A percentile compares a stretch with the other conserved stretches of the same genome.
These are phyloP conservation scores for Juncus effusus DNA, from an alignment of 176 grass and related monocot genomes.

Conservation along the genomic window DNA sequence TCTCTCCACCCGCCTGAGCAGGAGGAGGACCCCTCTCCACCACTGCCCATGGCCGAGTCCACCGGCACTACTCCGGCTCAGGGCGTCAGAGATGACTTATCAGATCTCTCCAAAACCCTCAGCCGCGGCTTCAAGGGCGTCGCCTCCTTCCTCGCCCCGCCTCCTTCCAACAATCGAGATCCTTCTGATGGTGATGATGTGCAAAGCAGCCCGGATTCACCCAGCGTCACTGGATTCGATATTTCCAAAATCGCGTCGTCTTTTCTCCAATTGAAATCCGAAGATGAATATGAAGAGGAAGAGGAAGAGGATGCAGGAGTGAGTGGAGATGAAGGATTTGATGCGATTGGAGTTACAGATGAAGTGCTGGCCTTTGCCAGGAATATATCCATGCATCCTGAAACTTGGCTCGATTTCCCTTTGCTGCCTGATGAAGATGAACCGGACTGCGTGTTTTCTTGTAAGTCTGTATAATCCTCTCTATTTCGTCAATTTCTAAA, in stretches of 20 bases:
- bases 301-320: conserved; percentile 13
- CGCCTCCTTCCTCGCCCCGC: conserved; percentile 77
- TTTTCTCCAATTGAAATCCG: conserved; percentile 51
- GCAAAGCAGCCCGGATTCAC: conserved; percentile 1
- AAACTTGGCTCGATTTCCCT: conserved; percentile 95
- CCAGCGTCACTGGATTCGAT: conserved; percentile 56
- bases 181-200: conserved; percentile 18
- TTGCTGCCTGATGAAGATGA: conserved; percentile 78
- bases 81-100: conserved; percentile 87
- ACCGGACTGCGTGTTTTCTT: conserved; percentile 59
- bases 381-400: conserved; percentile 83
- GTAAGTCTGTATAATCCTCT: conserved; percentile 35
- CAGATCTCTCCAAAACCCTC: conserved; percentile 70
- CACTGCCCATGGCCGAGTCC: conserved; percentile 29
- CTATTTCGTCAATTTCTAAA: neutral
- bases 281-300: conserved; percentile 25
- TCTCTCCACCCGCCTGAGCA: conserved; percentile 52
- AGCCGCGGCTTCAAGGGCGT: conserved; percentile 77
- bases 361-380: conserved; percentile 78
- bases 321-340: conserved; percentile 36
- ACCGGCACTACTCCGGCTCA: conserved; percentile 23
- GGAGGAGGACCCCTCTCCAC: neutral
- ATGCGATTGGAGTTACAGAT: conserved; percentile 74
- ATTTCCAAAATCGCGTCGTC: conserved; percentile 78
- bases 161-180: conserved; percentile 25